phyloP scores from a whole-genome alignment of 345 rosid genomes.

The Erucastrum elatum region DNA sequence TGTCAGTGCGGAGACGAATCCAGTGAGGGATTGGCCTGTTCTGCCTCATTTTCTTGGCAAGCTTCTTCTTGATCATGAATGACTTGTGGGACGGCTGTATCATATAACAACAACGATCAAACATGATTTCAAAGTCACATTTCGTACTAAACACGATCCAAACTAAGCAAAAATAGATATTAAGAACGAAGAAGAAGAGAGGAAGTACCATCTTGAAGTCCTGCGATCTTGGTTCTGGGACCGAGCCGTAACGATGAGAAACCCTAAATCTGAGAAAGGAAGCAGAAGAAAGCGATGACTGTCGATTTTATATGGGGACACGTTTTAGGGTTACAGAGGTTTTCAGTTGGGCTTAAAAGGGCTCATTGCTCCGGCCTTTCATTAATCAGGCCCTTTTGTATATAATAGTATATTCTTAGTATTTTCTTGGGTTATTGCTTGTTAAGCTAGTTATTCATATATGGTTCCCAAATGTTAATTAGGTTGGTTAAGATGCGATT shows the following conservation, averaged over 20 bases:
- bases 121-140: background rate
- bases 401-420: background rate
- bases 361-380: conserved; percentile 7
- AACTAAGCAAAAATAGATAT: background rate
- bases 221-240: conserved; percentile 16
- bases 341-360: background rate
- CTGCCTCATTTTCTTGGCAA: conserved; percentile 75
- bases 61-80: conserved; percentile 67
- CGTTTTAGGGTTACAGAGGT: background rate
- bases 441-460: too few species aligned
- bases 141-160: background rate
- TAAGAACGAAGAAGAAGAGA: background rate
- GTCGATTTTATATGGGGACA: background rate
- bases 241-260: conserved; percentile 8
- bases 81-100: conserved; percentile 89
- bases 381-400: background rate
- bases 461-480: background rate
- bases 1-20: conserved; percentile 68
- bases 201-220: conserved; percentile 28
- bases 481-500: background rate
- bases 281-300: background rate
- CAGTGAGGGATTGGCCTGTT: conserved; percentile 75
- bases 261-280: conserved; percentile 22
- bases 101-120: background rate
- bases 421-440: too few species aligned